Evolutionary conservation across 345 rosid genomes (phyloP).

Genomic region (Populus tremula): DNA sequence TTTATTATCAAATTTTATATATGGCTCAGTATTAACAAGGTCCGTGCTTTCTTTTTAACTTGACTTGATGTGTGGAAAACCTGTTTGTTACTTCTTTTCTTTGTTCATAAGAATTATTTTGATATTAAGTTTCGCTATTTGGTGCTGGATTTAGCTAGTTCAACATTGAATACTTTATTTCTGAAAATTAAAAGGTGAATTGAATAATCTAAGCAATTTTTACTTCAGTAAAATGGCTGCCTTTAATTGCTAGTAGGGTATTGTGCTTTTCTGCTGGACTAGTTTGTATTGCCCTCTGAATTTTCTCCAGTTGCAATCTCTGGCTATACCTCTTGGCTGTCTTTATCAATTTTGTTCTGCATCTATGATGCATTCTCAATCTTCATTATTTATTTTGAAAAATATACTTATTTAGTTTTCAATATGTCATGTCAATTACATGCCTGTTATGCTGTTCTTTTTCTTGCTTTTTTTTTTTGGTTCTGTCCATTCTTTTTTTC

Average conservation of each 20-base stretch:
- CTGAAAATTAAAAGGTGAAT: neutral
- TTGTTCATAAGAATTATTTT: neutral
- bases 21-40: constrained; percentile 62
- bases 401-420: neutral
- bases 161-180: neutral
- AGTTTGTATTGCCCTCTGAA: neutral
- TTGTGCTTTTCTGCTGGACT: neutral
- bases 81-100: neutral
- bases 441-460: no score
- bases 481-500: no score
- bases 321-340: neutral
- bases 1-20: constrained; percentile 60
- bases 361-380: constrained; percentile 2
- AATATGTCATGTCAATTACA: neutral
- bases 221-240: neutral
- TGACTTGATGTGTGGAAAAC: neutral
- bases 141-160: neutral
- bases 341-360: neutral
- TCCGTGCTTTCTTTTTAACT: constrained; percentile 29
- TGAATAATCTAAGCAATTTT: neutral
- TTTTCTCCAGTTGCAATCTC: neutral
- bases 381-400: neutral
- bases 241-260: neutral
- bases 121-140: neutral
- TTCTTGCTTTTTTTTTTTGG: no score